These are phyloP conservation scores for Malus hybrid DNA, from an alignment of 331 rosid genomes.

Conservation along the genomic window DNA sequence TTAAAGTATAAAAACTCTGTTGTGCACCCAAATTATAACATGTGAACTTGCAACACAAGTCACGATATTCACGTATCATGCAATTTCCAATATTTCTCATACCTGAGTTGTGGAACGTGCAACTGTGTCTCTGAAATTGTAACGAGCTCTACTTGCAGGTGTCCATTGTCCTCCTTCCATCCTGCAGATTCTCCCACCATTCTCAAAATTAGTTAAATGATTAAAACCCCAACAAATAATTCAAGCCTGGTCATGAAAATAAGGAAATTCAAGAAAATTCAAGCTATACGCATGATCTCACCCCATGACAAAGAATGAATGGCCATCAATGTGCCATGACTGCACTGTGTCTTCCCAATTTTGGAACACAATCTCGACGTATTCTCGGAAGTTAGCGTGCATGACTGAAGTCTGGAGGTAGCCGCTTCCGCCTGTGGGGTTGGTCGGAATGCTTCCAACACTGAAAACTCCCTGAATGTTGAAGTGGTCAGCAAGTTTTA, in stretches of 20 bases:
- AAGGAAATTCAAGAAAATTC: too few relatives aligned
- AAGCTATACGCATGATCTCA: constrained; percentile 14
- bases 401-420: constrained; percentile 83
- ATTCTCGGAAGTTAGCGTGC: constrained; percentile 72
- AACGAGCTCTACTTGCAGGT: constrained; percentile 52
- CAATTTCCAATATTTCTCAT: too few relatives aligned
- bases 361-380: constrained; percentile 82
- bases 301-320: constrained; percentile 92
- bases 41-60: too few relatives aligned
- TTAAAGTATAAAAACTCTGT: too few relatives aligned
- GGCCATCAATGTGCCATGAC: constrained; percentile 91
- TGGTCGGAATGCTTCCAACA: constrained; percentile 65
- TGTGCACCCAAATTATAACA: too few relatives aligned
- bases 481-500: constrained; percentile 84
- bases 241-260: neutral
- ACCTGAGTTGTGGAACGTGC: constrained; percentile 86
- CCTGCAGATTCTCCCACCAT: constrained; percentile 34
- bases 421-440: constrained; percentile 56
- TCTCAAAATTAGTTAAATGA: neutral
- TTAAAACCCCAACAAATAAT: neutral
- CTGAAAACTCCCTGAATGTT: constrained; percentile 73
- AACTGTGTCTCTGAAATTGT: constrained; percentile 82
- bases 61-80: too few relatives aligned
- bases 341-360: constrained; percentile 82
- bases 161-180: constrained; percentile 96